Conservation (phyloP, 768 basidiomycete genomes). For the Trametes maxima region DNA sequence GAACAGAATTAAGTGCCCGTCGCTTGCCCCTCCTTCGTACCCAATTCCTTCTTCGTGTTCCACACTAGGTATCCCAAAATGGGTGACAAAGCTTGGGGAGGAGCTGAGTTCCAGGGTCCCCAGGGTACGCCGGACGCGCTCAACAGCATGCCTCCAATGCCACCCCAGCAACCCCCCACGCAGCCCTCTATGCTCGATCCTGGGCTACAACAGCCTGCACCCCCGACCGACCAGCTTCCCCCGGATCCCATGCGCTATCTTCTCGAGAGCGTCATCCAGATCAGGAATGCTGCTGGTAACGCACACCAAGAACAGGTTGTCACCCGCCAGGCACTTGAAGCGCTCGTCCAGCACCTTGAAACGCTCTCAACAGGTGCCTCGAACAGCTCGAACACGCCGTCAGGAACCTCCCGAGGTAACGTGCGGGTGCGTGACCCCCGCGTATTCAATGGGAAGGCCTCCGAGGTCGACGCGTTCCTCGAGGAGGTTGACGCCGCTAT, state of each 20-base stretch:
- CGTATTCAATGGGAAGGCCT: constrained; percentile 22
- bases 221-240: background rate
- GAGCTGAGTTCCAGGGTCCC: background rate
- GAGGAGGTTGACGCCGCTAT: constrained; percentile 31
- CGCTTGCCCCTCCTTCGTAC: too few species aligned
- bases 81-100: background rate
- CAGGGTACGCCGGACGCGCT: background rate
- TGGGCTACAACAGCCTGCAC: too few species aligned
- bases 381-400: background rate
- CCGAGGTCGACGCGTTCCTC: constrained; percentile 22
- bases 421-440: background rate
- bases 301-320: background rate
- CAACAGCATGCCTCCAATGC: background rate
- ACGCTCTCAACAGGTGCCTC: background rate
- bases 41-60: too few species aligned
- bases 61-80: too few species aligned
- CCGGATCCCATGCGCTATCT: background rate
- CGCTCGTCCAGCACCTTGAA: background rate
- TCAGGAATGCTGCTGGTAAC: background rate
- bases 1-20: too few species aligned
- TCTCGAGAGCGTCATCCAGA: background rate
- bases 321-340: background rate
- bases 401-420: background rate
- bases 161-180: background rate
- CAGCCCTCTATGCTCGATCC: too few species aligned